Conservation (phyloP, 352 stramenopile genomes). For the Blastocystis hominis region DNA sequence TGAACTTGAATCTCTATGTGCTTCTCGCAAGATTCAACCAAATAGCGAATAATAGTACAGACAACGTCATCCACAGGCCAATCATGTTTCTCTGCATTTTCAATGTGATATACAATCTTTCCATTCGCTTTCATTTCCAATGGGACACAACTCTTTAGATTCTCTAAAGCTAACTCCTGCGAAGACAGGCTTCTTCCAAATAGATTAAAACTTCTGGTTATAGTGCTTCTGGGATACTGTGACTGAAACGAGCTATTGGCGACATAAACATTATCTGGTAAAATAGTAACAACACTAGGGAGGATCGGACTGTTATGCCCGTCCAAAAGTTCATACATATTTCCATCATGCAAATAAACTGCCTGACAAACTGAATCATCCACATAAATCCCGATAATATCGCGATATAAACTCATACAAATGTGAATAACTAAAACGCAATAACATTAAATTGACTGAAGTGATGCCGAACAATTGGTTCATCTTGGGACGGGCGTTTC, state of each 20-base stretch:
- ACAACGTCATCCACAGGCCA: constrained; percentile 16
- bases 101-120: background rate
- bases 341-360: background rate
- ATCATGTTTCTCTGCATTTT: background rate
- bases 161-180: background rate
- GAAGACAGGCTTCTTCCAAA: background rate
- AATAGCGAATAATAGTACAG: background rate
- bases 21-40: background rate
- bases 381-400: constrained; percentile 14
- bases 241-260: background rate
- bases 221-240: background rate
- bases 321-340: background rate
- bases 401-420: background rate
- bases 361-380: background rate
- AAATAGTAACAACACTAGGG: background rate
- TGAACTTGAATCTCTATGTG: background rate
- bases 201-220: background rate
- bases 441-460: background rate
- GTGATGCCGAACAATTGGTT: background rate
- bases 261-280: background rate
- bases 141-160: background rate
- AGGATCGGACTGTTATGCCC: background rate
- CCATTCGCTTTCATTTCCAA: background rate
- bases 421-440: background rate
- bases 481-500: too few species aligned